Evolutionary conservation across 345 rosid species (phyloP).

Genomic region (Citropsis articulata): DNA sequence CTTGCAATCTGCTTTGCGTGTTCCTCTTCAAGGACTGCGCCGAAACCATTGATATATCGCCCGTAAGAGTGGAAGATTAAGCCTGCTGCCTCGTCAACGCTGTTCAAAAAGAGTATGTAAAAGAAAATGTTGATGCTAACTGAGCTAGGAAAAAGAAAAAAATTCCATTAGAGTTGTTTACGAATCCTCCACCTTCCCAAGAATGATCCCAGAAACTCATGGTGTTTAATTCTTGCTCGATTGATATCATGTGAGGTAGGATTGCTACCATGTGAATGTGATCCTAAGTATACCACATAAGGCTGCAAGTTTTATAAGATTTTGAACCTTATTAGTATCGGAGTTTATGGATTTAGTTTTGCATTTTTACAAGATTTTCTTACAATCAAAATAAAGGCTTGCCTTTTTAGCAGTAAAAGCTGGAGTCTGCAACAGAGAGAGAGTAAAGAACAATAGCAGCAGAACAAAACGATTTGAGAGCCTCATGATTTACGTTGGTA

Average conservation of each 20-base stretch:
- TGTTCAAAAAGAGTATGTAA: background rate
- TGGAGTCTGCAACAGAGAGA: constrained; percentile 29
- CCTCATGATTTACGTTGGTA: constrained; percentile 25
- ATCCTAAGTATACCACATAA: constrained; percentile 31
- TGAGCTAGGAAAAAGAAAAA: background rate
- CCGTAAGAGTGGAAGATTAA: constrained; percentile 30
- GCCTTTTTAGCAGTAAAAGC: constrained; percentile 43
- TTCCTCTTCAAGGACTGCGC: constrained; percentile 30
- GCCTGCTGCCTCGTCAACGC: constrained; percentile 16
- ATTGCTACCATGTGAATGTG: constrained; percentile 16
- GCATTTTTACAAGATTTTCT: too few relatives aligned
- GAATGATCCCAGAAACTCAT: constrained; percentile 32
- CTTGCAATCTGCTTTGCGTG: constrained; percentile 30
- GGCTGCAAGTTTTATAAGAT: constrained; percentile 8
- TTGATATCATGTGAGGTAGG: background rate
- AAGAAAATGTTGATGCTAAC: background rate
- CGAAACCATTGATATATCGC: constrained; percentile 34
- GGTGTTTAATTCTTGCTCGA: constrained; percentile 18
- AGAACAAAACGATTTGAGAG: constrained; percentile 18
- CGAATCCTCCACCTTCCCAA: constrained; percentile 30
- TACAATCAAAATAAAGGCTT: background rate
- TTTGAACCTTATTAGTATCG: too few relatives aligned
- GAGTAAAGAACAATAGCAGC: constrained; percentile 21
- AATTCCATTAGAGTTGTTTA: too few relatives aligned
- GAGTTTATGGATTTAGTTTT: too few relatives aligned